Conservation (phyloP, 1,139 yeast genomes). For the Debaryomyces psychrophilus region DNA sequence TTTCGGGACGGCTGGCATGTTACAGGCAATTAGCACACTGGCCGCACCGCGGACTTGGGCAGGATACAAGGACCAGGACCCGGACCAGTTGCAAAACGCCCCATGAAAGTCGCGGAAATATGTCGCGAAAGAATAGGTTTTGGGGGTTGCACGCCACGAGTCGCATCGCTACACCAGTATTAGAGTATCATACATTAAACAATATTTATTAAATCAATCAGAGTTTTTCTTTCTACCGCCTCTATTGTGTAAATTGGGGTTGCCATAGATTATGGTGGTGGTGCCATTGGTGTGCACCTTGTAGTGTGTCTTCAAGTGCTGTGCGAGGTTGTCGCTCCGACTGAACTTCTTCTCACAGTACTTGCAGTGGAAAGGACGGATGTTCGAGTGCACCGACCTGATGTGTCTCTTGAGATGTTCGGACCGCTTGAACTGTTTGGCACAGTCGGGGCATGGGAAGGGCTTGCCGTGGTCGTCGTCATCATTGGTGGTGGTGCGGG, state of each 20-base stretch:
- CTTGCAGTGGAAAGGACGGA: constrained; percentile 52
- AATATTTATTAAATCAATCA: constrained; percentile 8
- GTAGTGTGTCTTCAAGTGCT: constrained; percentile 53
- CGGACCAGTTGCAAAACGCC: neutral
- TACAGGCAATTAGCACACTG: too few relatives aligned
- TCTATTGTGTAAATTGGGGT: constrained; percentile 36
- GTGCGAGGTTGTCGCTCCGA: constrained; percentile 52
- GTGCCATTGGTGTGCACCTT: constrained; percentile 41
- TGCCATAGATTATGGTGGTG: constrained; percentile 42
- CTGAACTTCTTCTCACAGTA: constrained; percentile 53
- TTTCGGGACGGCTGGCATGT: too few relatives aligned
- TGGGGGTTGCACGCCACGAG: neutral
- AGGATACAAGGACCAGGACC: too few relatives aligned
- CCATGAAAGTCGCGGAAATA: too few relatives aligned
- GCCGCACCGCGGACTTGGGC: too few relatives aligned
- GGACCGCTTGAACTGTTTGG: constrained; percentile 49
- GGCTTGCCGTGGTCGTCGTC: constrained; percentile 33
- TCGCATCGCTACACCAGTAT: neutral
- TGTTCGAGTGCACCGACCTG: constrained; percentile 51
- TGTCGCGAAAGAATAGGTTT: too few relatives aligned
- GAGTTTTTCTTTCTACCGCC: constrained; percentile 13
- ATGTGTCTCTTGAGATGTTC: constrained; percentile 54
- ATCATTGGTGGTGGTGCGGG: neutral
- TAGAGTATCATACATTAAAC: neutral
- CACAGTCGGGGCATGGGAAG: constrained; percentile 51